Conservation (phyloP, 805 yeast species). For the Saccharomycopsis olivae region DNA sequence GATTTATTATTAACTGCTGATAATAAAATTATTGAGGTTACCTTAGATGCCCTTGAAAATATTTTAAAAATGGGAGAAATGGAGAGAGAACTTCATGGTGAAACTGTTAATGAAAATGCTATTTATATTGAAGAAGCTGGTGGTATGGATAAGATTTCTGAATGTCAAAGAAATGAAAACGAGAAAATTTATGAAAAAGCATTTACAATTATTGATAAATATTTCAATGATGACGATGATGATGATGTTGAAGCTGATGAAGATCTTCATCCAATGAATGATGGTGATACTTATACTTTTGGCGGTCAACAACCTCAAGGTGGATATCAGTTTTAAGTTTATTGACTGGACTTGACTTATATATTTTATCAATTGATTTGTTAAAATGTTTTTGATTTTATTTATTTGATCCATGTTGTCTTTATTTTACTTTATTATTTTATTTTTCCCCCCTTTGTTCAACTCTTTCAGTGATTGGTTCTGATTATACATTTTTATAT, state of each 20-base stretch:
- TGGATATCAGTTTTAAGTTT: slow-evolving; percentile 40
- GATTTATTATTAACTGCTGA: slow-evolving; percentile 85
- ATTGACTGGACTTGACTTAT: too few species aligned
- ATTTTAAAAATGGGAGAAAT: slow-evolving; percentile 89
- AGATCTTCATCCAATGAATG: slow-evolving; percentile 55
- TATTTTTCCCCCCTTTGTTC: too few species aligned
- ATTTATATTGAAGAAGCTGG: slow-evolving; percentile 95
- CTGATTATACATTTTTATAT: too few species aligned
- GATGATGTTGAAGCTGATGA: slow-evolving; percentile 41
- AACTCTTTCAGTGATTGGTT: too few species aligned
- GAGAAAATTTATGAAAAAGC: slow-evolving; percentile 91
- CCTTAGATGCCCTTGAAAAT: slow-evolving; percentile 90
- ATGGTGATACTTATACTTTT: slow-evolving; percentile 82
- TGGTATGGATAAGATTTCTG: slow-evolving; percentile 92
- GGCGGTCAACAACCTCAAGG: slow-evolving; percentile 53
- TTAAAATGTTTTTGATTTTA: too few species aligned
- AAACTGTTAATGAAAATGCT: slow-evolving; percentile 74
- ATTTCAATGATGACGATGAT: slow-evolving; percentile 76
- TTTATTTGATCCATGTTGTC: too few species aligned
- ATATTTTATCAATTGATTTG: too few species aligned
- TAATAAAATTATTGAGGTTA: slow-evolving; percentile 84
- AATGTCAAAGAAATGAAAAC: slow-evolving; percentile 84
- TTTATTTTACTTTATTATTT: too few species aligned
- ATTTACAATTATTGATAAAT: slow-evolving; percentile 78
- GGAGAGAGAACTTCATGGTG: slow-evolving; percentile 69